Base-by-base conservation (phyloP, 805 yeast genomes). In the Candida montana region DNA sequence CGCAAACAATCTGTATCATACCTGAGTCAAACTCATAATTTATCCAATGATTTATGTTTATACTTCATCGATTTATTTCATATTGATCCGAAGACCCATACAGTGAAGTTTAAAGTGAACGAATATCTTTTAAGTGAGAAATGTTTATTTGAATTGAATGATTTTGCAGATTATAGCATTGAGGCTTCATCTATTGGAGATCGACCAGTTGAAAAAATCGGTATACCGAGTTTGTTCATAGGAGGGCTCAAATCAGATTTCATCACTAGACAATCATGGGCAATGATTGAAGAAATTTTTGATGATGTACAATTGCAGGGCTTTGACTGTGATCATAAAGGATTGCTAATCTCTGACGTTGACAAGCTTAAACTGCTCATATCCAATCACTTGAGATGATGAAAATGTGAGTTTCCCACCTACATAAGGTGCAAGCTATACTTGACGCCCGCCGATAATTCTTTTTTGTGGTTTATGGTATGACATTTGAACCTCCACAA, bases 241-340 rank as follows among this genome's bases (percentile, higher is more conserved):
- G 65, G 67, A 41, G 81, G 74, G 4, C 42, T 54, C 15, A 42
- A 62, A 13, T 72, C 79, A 2, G 52, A 57, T 0, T 71, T 76
- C 42, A 65, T 77, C 13, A 54, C 52, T 13, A 61, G 60, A 4
- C 46, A 63, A 35, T 60, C 58, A 29, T 33, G 41, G 44, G 27
- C 26, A n/a, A 26, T 37, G 29, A 44, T 44, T n/a, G 12, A 40
- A 11, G 19, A 21, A 2, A 23, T 34, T 4, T 40, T 44, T 21
- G 10, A 17, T 3, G 18, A 21, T 12, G 35, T 35, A 7, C 24
- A 23, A 18, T 17, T 41, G 13, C 38, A 37, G 15, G 13, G 16
- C 8, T 33, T 41, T 11, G 31, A 33, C 10, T 41, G 45, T 20
- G 41, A 37, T 23, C 45, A 41, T 31, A 41, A 41, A 20, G 30